A percentile compares a stretch with the other conserved stretches of the same genome.
These are phyloP conservation scores for Petunia hybrid DNA, from an alignment of 305 asterid genomes.

Conservation along the genomic window DNA sequence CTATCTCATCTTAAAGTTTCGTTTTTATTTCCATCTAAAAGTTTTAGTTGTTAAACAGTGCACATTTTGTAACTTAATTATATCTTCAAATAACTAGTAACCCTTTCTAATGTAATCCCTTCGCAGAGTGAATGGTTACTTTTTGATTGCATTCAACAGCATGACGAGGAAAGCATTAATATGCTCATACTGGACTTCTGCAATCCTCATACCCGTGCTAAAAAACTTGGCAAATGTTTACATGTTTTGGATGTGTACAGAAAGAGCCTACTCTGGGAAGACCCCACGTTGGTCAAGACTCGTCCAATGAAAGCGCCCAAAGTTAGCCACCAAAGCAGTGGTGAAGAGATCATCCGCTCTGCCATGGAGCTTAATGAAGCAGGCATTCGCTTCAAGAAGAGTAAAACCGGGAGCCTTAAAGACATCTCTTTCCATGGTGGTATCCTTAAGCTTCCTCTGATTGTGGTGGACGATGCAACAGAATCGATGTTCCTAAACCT, in stretches of 20 bases:
- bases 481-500: constrained; percentile 47
- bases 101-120: neutral
- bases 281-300: neutral
- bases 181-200: constrained; percentile 39
- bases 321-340: constrained; percentile 22
- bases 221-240: constrained; percentile 37
- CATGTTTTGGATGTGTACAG: constrained; percentile 48
- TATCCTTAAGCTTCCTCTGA: constrained; percentile 53
- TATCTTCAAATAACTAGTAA: neutral
- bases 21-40: neutral
- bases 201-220: neutral
- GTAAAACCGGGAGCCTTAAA: constrained; percentile 44
- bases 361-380: constrained; percentile 64
- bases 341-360: constrained; percentile 48
- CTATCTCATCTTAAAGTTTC: neutral
- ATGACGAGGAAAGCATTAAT: constrained; percentile 38
- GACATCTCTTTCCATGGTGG: constrained; percentile 56
- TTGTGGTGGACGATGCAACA: constrained; percentile 54
- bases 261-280: constrained; percentile 42
- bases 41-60: neutral
- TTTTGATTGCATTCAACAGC: constrained; percentile 32
- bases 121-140: neutral
- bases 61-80: neutral
- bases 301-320: neutral
- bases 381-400: constrained; percentile 48